A percentile compares a stretch with the other conserved stretches of the same genome.
Conservation (phyloP, 495 filamentous ascomycete species). For the Talaromyces stipitatus region DNA sequence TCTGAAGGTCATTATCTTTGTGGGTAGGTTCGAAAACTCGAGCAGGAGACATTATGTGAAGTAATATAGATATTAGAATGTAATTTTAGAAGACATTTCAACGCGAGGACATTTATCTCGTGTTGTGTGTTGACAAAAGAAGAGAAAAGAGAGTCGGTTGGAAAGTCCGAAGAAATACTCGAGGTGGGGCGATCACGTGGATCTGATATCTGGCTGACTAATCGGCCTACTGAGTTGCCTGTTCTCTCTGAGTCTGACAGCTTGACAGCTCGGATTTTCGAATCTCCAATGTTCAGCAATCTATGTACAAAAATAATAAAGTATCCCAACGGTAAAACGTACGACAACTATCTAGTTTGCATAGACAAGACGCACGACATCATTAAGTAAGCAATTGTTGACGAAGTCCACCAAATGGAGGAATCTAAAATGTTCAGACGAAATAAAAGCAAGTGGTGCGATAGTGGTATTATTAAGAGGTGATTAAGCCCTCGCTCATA, state of each 20-base stretch:
- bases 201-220: background rate
- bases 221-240: background rate
- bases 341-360: background rate
- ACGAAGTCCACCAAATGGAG: background rate
- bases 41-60: conserved; percentile 30
- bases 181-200: background rate
- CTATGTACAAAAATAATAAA: background rate
- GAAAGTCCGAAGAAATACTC: background rate
- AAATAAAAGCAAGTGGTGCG: background rate
- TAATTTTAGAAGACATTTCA: background rate
- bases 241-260: no score
- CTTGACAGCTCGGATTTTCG: background rate
- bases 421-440: background rate
- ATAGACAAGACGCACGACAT: background rate
- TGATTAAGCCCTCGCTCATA: background rate
- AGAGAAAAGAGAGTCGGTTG: background rate
- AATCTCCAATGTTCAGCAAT: background rate
- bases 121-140: background rate
- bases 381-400: background rate
- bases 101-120: background rate
- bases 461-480: background rate
- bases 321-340: background rate
- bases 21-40: conserved; percentile 22
- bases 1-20: conserved; percentile 33
- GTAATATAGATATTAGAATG: background rate